phyloP scores from a whole-genome alignment of 306 rosid genomes.

The Rosa chinensis region DNA sequence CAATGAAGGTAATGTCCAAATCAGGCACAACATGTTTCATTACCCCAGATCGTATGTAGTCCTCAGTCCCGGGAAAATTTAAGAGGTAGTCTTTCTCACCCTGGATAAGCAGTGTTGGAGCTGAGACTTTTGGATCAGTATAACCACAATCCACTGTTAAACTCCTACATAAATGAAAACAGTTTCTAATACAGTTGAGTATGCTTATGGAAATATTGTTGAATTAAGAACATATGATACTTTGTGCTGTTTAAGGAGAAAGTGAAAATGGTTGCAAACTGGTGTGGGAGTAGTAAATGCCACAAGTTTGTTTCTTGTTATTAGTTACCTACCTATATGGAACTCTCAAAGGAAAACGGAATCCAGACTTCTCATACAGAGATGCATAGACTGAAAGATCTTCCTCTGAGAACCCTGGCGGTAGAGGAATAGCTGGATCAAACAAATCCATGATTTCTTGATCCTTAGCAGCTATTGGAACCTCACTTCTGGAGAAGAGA shows the following conservation, averaged over 20 bases:
- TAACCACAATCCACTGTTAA: slow-evolving; percentile 32
- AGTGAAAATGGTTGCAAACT: neutral
- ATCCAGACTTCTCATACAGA: slow-evolving; percentile 55
- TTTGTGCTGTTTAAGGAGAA: neutral
- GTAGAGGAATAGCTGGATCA: slow-evolving; percentile 51
- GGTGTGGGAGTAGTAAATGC: neutral
- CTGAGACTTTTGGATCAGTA: slow-evolving; percentile 39
- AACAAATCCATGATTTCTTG: slow-evolving; percentile 67
- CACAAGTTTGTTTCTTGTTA: neutral
- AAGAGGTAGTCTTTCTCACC: slow-evolving; percentile 51
- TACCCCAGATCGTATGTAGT: slow-evolving; percentile 37
- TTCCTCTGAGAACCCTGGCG: slow-evolving; percentile 60
- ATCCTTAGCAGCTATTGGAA: slow-evolving; percentile 46
- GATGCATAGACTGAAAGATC: slow-evolving; percentile 55
- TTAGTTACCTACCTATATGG: slow-evolving; percentile 48
- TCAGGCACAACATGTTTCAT: slow-evolving; percentile 49
- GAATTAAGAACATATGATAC: neutral
- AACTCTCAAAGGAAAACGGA: slow-evolving; percentile 47
- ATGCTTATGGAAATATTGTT: neutral
- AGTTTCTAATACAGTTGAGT: neutral
- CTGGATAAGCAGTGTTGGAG: slow-evolving; percentile 48
- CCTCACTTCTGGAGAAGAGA: slow-evolving; percentile 54
- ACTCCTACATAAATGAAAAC: slow-evolving; percentile 14
- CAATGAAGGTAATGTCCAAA: slow-evolving; percentile 39
- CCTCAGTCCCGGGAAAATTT: slow-evolving; percentile 43